Evolutionary conservation across 768 basidiomycete genomes (phyloP).

Genomic region (Russula vinacea): DNA sequence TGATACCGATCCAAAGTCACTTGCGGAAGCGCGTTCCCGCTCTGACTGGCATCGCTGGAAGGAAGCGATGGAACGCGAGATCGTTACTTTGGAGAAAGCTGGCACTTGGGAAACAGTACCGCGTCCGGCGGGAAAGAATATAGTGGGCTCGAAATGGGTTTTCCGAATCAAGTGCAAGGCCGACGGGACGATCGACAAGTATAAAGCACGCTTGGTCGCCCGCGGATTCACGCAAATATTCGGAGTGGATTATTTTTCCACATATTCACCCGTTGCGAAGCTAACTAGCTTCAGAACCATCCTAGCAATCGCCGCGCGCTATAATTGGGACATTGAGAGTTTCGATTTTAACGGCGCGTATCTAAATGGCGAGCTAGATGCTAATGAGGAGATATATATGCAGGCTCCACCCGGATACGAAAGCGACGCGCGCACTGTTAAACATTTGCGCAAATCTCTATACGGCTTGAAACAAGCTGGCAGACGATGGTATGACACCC

Average conservation of each 20-base stretch:
- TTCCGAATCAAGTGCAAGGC: not conserved
- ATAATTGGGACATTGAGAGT: constrained; percentile 36
- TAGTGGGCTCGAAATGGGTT: not conserved
- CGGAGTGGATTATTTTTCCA: not conserved
- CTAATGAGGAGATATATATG: constrained; percentile 29
- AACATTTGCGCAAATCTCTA: constrained; percentile 20
- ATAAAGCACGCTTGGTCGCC: not conserved
- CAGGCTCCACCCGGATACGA: constrained; percentile 20
- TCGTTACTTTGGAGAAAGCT: too few species aligned
- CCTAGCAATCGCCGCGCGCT: constrained; percentile 27
- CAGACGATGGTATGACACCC: constrained; percentile 25
- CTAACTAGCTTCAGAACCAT: not conserved
- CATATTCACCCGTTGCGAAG: not conserved
- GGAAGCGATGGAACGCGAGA: too few species aligned
- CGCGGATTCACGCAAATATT: not conserved
- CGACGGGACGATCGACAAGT: not conserved
- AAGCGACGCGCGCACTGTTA: constrained; percentile 15
- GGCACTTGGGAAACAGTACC: too few species aligned
- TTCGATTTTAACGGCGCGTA: constrained; percentile 39
- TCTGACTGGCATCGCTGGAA: too few species aligned
- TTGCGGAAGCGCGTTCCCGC: too few species aligned
- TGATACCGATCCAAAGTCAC: too few species aligned
- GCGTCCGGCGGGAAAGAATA: not conserved
- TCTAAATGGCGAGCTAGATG: constrained; percentile 15
- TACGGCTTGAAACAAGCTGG: constrained; percentile 32